Evolutionary conservation across 2,329 filamentous ascomycete genomes (phyloP), one percentile per base, ranked within the genome.

Genomic region (Colletotrichum euphorbiae): DNA sequence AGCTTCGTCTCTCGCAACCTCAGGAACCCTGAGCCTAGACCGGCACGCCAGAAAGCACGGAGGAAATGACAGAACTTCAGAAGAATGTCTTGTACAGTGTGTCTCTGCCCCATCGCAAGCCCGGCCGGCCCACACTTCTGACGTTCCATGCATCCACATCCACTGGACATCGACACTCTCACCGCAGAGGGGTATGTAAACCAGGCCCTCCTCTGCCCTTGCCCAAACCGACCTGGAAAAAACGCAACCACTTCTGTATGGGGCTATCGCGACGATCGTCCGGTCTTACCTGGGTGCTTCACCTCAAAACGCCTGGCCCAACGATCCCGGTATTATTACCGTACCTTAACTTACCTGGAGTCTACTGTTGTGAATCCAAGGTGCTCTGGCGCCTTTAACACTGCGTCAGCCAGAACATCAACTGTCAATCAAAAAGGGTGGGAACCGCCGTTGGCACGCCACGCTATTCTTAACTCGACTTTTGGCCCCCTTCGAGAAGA

Each of bases 401-500:
- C 33, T 36, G 33, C 33, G 45, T 24, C 62, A 38, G 52, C 51
- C 50, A 65, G 48, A 55, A 15, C 48, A 51, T 63, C 38, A 33
- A 52, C 40, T 57, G 46, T 48, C 33, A 38, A 24, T 31, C 31
- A 46, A 28, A 48, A 12, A 15, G 40, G 40, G 40, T 43, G 46
- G 33, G 61, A 36, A 40, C 51, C 51, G 55, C 38, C 55, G 19
- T 58, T 57, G 59, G 52, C 31, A 67, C 52, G 36, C 59, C 9
- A 57, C 40, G 42, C 33, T 68, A 43, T 54, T 65, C 33, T 52
- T 46, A 52, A 52, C 21, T 59, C 43, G n/a, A 36, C 40, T 55
- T 31, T 48, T 28, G 28, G 43, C 17, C 40, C 38, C 33, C 28
- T 38, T 64, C 61, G 54, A 68, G 59, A 57, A 68, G 33, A 52